Conservation (phyloP, 345 rosid genomes). For the Excoecaria agallocha region DNA sequence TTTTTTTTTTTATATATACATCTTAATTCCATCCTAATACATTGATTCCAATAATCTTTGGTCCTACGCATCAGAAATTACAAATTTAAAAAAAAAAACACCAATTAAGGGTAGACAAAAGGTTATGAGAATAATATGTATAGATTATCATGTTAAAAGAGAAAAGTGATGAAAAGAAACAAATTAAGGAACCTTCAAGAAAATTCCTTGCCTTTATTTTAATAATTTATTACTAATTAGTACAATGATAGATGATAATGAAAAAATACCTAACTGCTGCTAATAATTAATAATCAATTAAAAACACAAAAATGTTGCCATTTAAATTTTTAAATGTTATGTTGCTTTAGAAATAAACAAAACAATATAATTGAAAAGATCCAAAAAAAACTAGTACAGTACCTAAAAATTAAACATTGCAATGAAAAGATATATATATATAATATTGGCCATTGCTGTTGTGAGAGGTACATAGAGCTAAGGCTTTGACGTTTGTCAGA, state of each 20-base stretch:
- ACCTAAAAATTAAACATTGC: neutral
- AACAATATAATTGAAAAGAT: neutral
- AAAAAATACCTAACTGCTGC: neutral
- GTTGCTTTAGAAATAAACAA: neutral
- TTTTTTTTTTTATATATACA: neutral
- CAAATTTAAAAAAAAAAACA: too few species aligned
- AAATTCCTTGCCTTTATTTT: neutral
- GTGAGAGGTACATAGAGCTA: too few species aligned
- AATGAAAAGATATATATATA: too few species aligned
- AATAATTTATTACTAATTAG: neutral
- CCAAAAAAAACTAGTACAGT: neutral
- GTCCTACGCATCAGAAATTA: too few species aligned
- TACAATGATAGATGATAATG: neutral
- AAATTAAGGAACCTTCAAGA: conserved; percentile 7
- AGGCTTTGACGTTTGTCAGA: too few species aligned
- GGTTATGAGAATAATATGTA: too few species aligned
- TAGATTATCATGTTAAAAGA: neutral
- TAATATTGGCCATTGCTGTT: too few species aligned
- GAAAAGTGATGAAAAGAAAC: neutral
- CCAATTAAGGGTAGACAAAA: too few species aligned
- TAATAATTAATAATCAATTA: too few species aligned
- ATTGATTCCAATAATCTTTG: neutral
- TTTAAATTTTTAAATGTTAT: neutral
- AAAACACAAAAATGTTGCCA: neutral
- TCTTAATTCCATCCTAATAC: neutral